phyloP scores from a whole-genome alignment of 805 yeast genomes.

The Saccharomycopsis malanga region DNA sequence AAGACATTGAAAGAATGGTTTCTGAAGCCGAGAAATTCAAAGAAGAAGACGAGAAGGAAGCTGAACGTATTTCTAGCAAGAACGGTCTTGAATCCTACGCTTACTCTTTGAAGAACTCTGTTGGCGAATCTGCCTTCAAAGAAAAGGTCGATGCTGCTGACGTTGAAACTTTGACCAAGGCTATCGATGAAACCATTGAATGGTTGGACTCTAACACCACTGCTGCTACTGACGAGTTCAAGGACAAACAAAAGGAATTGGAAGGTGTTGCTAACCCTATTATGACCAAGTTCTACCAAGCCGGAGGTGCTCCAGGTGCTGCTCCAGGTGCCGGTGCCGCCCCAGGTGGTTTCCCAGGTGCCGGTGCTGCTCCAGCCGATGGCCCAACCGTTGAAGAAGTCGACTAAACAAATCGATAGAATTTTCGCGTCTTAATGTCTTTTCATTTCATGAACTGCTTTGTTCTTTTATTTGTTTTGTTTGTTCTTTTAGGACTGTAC shows the following conservation, averaged over 20 bases:
- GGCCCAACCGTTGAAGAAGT: constrained; percentile 82
- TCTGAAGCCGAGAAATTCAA: constrained; percentile 96
- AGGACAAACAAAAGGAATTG: constrained; percentile 91
- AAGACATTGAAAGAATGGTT: constrained; percentile 97
- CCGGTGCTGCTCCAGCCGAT: constrained; percentile 37
- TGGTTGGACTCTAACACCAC: constrained; percentile 95
- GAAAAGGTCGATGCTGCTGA: constrained; percentile 74
- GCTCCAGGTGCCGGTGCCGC: constrained; percentile 39
- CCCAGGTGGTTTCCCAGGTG: constrained; percentile 55
- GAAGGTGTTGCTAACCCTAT: constrained; percentile 95
- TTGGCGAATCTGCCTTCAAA: constrained; percentile 66
- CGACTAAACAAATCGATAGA: constrained; percentile 37
- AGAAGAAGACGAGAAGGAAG: constrained; percentile 95
- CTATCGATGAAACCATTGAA: constrained; percentile 76
- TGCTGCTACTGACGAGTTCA: constrained; percentile 86
- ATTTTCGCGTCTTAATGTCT: not conserved
- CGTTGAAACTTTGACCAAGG: constrained; percentile 61
- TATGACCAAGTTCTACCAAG: constrained; percentile 95
- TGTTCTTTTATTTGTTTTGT: too few species aligned
- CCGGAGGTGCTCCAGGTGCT: constrained; percentile 63
- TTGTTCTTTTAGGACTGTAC: too few species aligned
- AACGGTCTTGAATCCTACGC: constrained; percentile 94
- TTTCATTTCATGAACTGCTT: not conserved
- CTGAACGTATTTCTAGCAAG: constrained; percentile 87
- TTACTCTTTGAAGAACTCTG: constrained; percentile 83